phyloP scores from a whole-genome alignment of 2,329 filamentous ascomycete species.

The Botryosphaeria agaves region DNA sequence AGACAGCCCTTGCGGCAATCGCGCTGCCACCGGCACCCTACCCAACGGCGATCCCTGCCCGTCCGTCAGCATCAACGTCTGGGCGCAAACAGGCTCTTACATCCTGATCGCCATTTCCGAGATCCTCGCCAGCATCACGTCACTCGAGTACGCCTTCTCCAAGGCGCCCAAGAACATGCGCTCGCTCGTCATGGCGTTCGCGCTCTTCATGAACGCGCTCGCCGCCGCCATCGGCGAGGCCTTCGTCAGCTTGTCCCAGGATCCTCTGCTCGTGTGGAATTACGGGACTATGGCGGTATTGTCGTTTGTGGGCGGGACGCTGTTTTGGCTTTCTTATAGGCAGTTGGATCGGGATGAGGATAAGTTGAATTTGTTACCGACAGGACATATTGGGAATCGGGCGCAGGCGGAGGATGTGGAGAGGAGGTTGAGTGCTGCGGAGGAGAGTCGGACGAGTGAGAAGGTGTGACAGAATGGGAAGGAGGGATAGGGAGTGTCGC shows the following conservation, averaged over 20 bases:
- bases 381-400: too few relatives aligned
- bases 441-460: too few relatives aligned
- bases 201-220: constrained; percentile 41
- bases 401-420: too few relatives aligned
- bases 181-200: constrained; percentile 35
- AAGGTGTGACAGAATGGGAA: too few relatives aligned
- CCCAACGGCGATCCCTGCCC: constrained; percentile 12
- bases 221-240: constrained; percentile 43
- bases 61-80: constrained; percentile 22
- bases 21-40: constrained; percentile 21
- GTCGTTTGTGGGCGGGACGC: constrained; percentile 41
- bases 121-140: constrained; percentile 29
- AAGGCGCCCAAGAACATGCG: constrained; percentile 30
- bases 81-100: constrained; percentile 27
- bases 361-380: constrained; percentile 42
- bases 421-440: too few relatives aligned
- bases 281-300: constrained; percentile 47
- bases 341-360: constrained; percentile 53
- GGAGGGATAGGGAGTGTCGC: too few relatives aligned
- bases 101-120: constrained; percentile 26
- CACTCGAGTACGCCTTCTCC: constrained; percentile 29
- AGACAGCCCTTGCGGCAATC: constrained; percentile 33
- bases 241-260: constrained; percentile 39
- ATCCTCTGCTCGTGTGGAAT: constrained; percentile 52
- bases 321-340: constrained; percentile 53